Evolutionary conservation across 2,329 filamentous ascomycete genomes (phyloP).

Genomic region (Diaporthe sp.): DNA sequence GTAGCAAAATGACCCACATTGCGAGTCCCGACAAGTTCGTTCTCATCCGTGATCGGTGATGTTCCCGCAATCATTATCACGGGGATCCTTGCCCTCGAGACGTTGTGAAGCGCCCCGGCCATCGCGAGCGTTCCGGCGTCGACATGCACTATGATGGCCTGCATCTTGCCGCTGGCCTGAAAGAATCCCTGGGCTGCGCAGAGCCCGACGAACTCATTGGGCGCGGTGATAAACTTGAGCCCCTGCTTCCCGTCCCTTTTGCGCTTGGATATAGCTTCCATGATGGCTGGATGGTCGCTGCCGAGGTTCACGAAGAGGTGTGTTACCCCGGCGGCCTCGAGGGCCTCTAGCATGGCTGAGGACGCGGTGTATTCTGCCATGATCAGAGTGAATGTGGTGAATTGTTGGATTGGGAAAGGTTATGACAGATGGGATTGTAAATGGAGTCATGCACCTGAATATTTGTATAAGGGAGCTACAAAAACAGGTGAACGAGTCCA

Average conservation of each 20-base stretch:
- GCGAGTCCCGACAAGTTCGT: conserved; percentile 47
- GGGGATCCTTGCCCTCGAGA: conserved; percentile 48
- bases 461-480: background rate
- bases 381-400: background rate
- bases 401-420: background rate
- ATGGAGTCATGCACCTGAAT: background rate
- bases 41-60: conserved; percentile 50
- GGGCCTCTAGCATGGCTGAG: conserved; percentile 76
- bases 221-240: background rate
- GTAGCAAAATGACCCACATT: conserved; percentile 36
- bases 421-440: background rate
- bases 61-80: conserved; percentile 54
- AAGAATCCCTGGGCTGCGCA: conserved; percentile 48
- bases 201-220: background rate
- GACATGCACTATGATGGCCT: conserved; percentile 49
- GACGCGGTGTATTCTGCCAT: conserved; percentile 63
- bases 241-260: background rate
- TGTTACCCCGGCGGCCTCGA: conserved; percentile 70
- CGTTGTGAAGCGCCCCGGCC: conserved; percentile 49
- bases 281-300: conserved; percentile 59
- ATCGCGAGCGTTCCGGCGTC: conserved; percentile 49
- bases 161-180: conserved; percentile 48
- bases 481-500: background rate
- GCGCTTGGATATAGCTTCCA: conserved; percentile 42
- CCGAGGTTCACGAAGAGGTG: conserved; percentile 68